Base-by-base conservation (phyloP, 352 stramenopile species). In the Phytophthora tubulina region DNA sequence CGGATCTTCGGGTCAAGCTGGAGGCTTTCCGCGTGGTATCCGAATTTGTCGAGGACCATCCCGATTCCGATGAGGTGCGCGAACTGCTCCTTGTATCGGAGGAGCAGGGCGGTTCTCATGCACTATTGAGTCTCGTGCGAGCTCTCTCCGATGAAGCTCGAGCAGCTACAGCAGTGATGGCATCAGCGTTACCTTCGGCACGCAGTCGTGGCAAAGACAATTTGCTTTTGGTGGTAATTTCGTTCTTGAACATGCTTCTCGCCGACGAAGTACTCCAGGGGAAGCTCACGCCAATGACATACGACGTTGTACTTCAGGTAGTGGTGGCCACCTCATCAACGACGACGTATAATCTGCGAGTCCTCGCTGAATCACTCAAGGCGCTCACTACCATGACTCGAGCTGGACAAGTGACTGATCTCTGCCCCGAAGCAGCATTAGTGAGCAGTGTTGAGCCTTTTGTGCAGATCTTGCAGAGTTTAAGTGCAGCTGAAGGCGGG, bases 251-350 rank as follows among this genome's bases (percentile, higher is more conserved):
- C 45, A 67, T 76, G 44, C 68, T 93, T 32, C 51, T 90, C 30
- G 36, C 41, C 0, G 80, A 93, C 59, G 85, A 91, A 0, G 50
- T 69, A 21, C 70, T 91, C 13, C 80, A 87, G 42, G 62, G 46
- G 3, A 91, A 91, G 50, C 73, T 93, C 30, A 69, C 79, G 3
- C 67, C 78, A 1, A 90, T 84, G 65, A 88, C 85, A 6, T 90
- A 91, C 45, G 84, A 93, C 31, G 73, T 91, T 9, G 60, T 91
- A 14, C 75, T 91, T 27, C 83, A 81, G 14, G 63, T 90, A 5
- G 70, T 90, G 2, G 62, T 78, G n/a, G 80, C 59, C 27, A 61
- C 54, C 11, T 58, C 73, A 35, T 42, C 66, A 21, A 42, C 57
- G 5, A 63, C 50, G 3, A 49, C 27, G n/a, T n/a, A 54, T 39